These are phyloP conservation scores for Penicillium bovifimosum DNA, from an alignment of 495 filamentous ascomycete species.

Conservation along the genomic window DNA sequence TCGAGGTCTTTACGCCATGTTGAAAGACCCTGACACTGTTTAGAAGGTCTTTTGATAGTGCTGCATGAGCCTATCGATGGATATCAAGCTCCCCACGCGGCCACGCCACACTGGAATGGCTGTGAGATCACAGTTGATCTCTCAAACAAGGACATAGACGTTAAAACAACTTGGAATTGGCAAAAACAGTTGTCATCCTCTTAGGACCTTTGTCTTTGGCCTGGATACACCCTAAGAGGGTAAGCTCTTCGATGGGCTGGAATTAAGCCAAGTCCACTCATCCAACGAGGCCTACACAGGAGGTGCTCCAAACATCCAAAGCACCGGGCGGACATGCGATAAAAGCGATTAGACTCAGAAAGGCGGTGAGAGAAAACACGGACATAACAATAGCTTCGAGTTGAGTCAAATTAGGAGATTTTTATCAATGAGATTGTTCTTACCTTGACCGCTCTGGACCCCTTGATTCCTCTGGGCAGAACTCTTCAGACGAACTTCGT, in stretches of 20 bases:
- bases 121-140: background rate
- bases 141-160: background rate
- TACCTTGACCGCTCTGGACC: slow-evolving; percentile 7
- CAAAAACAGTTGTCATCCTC: no score
- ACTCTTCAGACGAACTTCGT: background rate
- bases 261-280: background rate
- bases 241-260: background rate
- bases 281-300: background rate
- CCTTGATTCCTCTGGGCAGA: slow-evolving; percentile 7
- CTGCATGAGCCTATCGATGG: background rate
- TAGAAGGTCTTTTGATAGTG: no score
- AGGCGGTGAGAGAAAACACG: slow-evolving; percentile 7
- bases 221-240: background rate
- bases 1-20: background rate
- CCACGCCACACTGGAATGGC: background rate
- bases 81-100: background rate
- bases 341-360: background rate
- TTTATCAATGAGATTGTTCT: slow-evolving; percentile 7
- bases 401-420: slow-evolving; percentile 7
- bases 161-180: background rate
- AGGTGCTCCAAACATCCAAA: background rate
- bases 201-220: background rate
- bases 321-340: no score
- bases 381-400: slow-evolving; percentile 10
- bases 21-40: background rate